Percentiles rank a stretch among this genome's conserved stretches.
These are phyloP conservation scores for Lentinula novae-zelandiae DNA, from an alignment of 1,284 basidiomycete species.

Conservation along the genomic window DNA sequence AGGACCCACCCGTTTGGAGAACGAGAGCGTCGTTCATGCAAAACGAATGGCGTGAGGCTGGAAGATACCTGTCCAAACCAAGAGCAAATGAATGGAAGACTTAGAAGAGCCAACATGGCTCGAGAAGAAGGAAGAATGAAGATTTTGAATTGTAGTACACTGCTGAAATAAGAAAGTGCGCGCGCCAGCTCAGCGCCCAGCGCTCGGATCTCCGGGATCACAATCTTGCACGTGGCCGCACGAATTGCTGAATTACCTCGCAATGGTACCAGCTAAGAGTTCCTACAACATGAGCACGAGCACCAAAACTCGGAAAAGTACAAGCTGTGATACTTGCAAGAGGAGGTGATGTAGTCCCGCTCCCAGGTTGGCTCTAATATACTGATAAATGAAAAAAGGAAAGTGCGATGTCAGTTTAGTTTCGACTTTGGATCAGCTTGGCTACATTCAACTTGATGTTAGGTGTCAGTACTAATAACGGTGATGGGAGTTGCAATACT, in stretches of 20 bases:
- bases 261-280: too few species aligned
- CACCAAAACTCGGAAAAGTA: neutral
- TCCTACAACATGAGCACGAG: neutral
- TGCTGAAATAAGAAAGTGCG: neutral
- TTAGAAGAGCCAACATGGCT: neutral
- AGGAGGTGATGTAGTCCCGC: neutral
- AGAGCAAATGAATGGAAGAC: neutral
- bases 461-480: neutral
- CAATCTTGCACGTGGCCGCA: neutral
- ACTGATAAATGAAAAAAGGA: neutral
- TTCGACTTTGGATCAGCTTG: too few species aligned
- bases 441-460: neutral
- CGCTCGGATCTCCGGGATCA: neutral
- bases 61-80: neutral
- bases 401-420: neutral
- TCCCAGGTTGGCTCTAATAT: too few species aligned
- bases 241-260: too few species aligned
- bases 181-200: neutral
- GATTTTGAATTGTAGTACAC: neutral
- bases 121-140: neutral
- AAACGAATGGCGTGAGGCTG: conserved; percentile 20
- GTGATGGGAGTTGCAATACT: conserved; percentile 1
- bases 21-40: conserved; percentile 33
- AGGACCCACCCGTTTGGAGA: conserved; percentile 34
- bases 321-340: conserved; percentile 6